Conservation (phyloP, 2,329 filamentous ascomycete genomes). For the Hypoxylon sp. region DNA sequence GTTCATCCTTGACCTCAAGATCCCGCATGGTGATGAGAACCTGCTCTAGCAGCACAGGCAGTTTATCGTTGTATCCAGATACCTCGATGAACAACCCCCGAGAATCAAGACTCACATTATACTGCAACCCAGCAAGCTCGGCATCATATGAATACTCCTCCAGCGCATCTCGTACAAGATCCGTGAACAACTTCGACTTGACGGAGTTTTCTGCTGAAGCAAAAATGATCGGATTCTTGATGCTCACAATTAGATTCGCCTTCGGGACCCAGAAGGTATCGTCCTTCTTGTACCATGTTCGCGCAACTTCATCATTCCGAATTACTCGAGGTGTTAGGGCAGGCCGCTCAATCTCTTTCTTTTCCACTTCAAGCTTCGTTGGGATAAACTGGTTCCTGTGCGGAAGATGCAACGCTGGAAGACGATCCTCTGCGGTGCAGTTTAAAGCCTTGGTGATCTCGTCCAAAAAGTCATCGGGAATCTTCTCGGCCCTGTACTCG, state of each 20-base stretch:
- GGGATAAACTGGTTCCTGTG: conserved; percentile 97
- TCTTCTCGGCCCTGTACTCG: conserved; percentile 87
- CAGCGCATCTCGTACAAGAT: conserved; percentile 88
- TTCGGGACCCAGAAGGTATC: conserved; percentile 99
- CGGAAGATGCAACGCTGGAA: conserved; percentile 84
- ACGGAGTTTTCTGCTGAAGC: conserved; percentile 83
- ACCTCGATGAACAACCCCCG: conserved; percentile 84
- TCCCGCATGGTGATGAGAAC: conserved; percentile 88
- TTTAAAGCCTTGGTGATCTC: conserved; percentile 77
- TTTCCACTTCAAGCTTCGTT: conserved; percentile 92
- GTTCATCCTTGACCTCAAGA: conserved; percentile 84
- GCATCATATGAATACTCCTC: conserved; percentile 97
- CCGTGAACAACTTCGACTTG: conserved; percentile 84
- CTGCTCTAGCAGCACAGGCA: conserved; percentile 90
- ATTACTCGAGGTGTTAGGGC: conserved; percentile 83
- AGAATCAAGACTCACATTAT: conserved; percentile 80
- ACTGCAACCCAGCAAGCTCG: conserved; percentile 89
- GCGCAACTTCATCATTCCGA: conserved; percentile 83
- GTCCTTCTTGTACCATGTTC: conserved; percentile 98
- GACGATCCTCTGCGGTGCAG: conserved; percentile 70
- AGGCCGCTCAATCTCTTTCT: conserved; percentile 87
- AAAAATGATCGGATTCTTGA: conserved; percentile 84
- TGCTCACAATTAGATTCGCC: conserved; percentile 85
- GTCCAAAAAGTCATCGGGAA: conserved; percentile 80
- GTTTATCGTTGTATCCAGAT: conserved; percentile 96